Evolutionary conservation across 768 basidiomycete species (phyloP), one percentile per base, ranked within the genome.

Genomic region (Sarcomyxa edulis): DNA sequence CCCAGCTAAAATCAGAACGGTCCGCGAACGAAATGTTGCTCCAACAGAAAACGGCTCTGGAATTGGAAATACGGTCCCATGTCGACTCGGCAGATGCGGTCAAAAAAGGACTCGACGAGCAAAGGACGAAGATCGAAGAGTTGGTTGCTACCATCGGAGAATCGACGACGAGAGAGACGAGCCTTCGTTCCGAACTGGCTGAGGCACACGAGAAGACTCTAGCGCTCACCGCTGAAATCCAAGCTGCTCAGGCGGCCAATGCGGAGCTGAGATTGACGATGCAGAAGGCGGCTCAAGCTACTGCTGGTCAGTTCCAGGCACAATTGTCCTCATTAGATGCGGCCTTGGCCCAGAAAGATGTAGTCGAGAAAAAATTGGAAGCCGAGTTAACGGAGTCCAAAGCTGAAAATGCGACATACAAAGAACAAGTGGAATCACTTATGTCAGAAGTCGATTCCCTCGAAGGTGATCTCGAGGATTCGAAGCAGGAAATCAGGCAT

Each of bases 341-440:
- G 16, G 28, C 28, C 16, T 30, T 30, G 8, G 28, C 28, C 12
- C n/a, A 12, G 16, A 30, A 16, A 12, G 16, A 30, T 5, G 12
- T 9, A n/a, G 28, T 30, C 3, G 28, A 3, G 34, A 22, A 8
- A 22, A 35, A 20, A 19, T 22, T 24, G 14, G 16, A 28, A n/a
- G 39, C 34, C 32, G 43, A 43, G 11, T 28, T 25, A 15, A 14
- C 29, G 36, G 15, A 7, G 10, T 27, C 33, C 16, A 37, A 51
- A 21, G 31, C 21, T 9, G 28, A n/a, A 11, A 33, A n/a, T 6
- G 32, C 10, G 11, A n/a, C 32, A 11, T 11, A 33, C 32, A 18
- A 33, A 20, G 32, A 11, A 15, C 32, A 16, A 20, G 18, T 14
- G n/a, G 32, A 33, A 33, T 6, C 22, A 22, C 40, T 31, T 32